These are phyloP conservation scores for Blastosporella zonata DNA, from an alignment of 1,284 basidiomycete genomes.

Conservation along the genomic window DNA sequence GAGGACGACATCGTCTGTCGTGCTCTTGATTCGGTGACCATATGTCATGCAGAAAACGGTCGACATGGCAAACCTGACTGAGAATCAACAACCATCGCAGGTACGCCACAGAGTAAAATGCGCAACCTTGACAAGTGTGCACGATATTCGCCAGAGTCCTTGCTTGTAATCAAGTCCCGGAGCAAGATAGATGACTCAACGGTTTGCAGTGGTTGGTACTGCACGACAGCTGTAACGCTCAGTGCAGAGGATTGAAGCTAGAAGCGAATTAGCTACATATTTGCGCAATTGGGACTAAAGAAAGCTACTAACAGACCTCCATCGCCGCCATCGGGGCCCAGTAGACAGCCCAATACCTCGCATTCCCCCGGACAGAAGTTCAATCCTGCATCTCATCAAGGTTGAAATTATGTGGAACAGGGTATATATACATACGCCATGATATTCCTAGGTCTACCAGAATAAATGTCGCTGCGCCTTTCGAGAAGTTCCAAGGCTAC, in stretches of 20 bases:
- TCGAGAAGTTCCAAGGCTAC: constrained; percentile 34
- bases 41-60: constrained; percentile 32
- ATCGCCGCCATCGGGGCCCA: constrained; percentile 29
- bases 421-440: constrained; percentile 26
- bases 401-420: neutral
- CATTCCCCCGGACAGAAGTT: constrained; percentile 29
- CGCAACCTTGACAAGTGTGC: constrained; percentile 22
- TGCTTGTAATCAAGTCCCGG: constrained; percentile 21
- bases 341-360: constrained; percentile 30
- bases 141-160: constrained; percentile 12
- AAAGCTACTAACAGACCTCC: constrained; percentile 26
- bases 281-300: neutral
- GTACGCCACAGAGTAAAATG: neutral
- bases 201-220: constrained; percentile 25
- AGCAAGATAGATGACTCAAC: constrained; percentile 26
- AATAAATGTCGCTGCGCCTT: constrained; percentile 35
- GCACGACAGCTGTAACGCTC: constrained; percentile 24
- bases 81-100: neutral
- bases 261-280: neutral
- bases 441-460: constrained; percentile 34
- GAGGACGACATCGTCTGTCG: constrained; percentile 29
- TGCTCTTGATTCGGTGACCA: constrained; percentile 27
- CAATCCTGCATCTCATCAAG: constrained; percentile 17
- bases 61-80: constrained; percentile 29
- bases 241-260: constrained; percentile 25